Conservation (phyloP, 2,329 filamentous ascomycete genomes). For the Diplodia sapinea region DNA sequence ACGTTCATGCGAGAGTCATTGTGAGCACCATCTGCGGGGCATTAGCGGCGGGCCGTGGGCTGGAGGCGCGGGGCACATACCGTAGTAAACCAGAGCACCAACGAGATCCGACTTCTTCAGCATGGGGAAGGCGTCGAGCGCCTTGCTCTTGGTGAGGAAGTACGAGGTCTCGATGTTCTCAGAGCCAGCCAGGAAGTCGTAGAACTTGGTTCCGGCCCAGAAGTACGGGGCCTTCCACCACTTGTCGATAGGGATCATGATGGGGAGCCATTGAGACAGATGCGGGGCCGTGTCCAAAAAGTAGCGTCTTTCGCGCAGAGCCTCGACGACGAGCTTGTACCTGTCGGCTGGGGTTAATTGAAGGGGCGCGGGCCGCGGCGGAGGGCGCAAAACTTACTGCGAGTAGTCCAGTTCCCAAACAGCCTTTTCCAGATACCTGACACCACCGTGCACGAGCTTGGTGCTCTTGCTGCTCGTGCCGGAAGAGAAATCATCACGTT, state of each 20-base stretch:
- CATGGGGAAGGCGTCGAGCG: constrained; percentile 87
- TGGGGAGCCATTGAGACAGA: constrained; percentile 79
- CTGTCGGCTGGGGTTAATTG: constrained; percentile 35
- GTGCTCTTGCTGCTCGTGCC: constrained; percentile 88
- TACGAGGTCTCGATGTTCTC: constrained; percentile 90
- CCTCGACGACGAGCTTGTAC: constrained; percentile 77
- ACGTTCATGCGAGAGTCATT: constrained; percentile 95
- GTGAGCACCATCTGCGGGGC: constrained; percentile 73
- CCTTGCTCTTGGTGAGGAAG: constrained; percentile 85
- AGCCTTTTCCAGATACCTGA: constrained; percentile 84
- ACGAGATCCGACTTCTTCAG: constrained; percentile 78
- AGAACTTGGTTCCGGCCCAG: constrained; percentile 79
- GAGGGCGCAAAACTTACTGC: constrained; percentile 58
- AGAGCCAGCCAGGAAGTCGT: constrained; percentile 82
- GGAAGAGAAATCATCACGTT: constrained; percentile 81
- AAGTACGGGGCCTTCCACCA: constrained; percentile 87
- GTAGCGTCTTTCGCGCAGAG: constrained; percentile 80
- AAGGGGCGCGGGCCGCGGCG: background rate
- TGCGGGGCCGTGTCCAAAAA: constrained; percentile 84
- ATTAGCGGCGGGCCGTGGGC: constrained; percentile 37
- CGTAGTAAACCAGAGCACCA: constrained; percentile 86
- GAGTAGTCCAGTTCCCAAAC: constrained; percentile 85
- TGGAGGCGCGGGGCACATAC: constrained; percentile 43
- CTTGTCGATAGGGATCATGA: constrained; percentile 80
- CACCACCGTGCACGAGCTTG: constrained; percentile 84